phyloP scores from a whole-genome alignment of 495 filamentous ascomycete species.

The Sporormia fimetaria region DNA sequence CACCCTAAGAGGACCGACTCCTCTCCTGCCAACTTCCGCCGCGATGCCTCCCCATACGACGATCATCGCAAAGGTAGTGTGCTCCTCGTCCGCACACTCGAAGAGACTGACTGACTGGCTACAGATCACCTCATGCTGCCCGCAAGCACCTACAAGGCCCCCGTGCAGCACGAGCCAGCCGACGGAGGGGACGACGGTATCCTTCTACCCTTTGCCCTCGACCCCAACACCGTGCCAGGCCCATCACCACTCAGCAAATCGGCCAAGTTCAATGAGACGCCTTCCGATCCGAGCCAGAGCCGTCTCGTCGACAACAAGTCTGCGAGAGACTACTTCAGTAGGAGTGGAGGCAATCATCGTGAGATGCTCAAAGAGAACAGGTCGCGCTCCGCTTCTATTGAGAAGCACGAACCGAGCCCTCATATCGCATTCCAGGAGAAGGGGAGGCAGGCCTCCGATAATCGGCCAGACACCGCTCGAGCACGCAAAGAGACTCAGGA shows the following conservation, averaged over 20 bases:
- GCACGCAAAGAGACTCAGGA: conserved; percentile 36
- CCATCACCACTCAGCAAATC: conserved; percentile 36
- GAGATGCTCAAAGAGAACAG: conserved; percentile 31
- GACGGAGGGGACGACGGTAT: conserved; percentile 62
- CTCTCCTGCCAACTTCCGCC: conserved; percentile 25
- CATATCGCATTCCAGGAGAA: conserved; percentile 92
- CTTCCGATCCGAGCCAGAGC: conserved; percentile 2
- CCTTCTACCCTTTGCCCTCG: conserved; percentile 82
- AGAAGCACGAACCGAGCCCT: conserved; percentile 48
- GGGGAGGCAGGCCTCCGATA: conserved; percentile 46
- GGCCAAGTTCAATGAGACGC: conserved; percentile 11
- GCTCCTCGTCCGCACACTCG: background rate
- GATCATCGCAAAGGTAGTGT: conserved; percentile 30
- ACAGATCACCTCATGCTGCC: conserved; percentile 55
- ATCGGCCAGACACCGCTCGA: conserved; percentile 31
- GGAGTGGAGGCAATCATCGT: conserved; percentile 19
- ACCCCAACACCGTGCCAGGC: conserved; percentile 60
- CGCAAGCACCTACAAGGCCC: conserved; percentile 64
- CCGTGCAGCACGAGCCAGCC: conserved; percentile 55
- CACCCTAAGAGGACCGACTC: conserved; percentile 31
- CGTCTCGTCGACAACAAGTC: conserved; percentile 9
- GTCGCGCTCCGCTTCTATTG: conserved; percentile 47
- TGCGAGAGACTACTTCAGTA: conserved; percentile 31
- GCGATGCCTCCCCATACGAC: conserved; percentile 32
- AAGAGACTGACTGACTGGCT: conserved; percentile 11